These are phyloP conservation scores for Podospora appendiculata DNA, from an alignment of 495 filamentous ascomycete genomes.

Conservation along the genomic window DNA sequence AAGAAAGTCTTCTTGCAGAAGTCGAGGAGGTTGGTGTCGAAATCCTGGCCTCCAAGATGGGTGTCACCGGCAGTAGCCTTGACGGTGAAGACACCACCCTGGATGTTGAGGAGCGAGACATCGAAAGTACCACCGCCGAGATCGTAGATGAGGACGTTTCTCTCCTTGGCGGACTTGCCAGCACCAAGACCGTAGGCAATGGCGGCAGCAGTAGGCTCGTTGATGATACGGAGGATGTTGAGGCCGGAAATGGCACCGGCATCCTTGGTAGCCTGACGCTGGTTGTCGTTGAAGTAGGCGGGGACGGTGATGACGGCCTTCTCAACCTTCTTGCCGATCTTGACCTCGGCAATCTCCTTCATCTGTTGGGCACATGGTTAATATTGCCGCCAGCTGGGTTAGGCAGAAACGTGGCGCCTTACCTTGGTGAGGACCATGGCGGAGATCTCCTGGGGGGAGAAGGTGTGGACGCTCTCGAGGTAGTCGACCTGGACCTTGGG, in stretches of 20 bases:
- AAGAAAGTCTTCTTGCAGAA: constrained; percentile 95
- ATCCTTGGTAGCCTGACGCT: constrained; percentile 98
- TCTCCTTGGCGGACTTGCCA: constrained; percentile 92
- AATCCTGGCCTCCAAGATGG: constrained; percentile 98
- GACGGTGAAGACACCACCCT: constrained; percentile 99
- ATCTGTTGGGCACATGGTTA: constrained; percentile 47
- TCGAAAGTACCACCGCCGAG: constrained; percentile 99
- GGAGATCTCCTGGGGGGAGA: constrained; percentile 97
- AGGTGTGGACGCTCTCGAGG: constrained; percentile 85
- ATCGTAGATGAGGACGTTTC: constrained; percentile 99
- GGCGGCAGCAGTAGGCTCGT: constrained; percentile 96
- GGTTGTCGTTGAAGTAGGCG: constrained; percentile 99
- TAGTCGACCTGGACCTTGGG: constrained; percentile 94
- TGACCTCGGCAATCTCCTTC: constrained; percentile 95
- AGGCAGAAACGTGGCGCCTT: constrained; percentile 12
- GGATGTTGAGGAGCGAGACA: constrained; percentile 97
- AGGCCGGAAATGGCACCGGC: constrained; percentile 94
- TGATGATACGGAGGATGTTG: constrained; percentile 99
- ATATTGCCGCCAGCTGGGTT: background rate
- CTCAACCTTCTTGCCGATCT: constrained; percentile 93
- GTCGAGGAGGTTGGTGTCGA: constrained; percentile 95
- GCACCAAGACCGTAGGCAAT: constrained; percentile 94
- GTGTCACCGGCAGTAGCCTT: constrained; percentile 98
- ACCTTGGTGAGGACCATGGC: constrained; percentile 92
- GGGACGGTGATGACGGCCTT: constrained; percentile 98